Evolutionary conservation across 495 filamentous ascomycete genomes (phyloP), one percentile per base, ranked within the genome.

Genomic region (Lophiostoma macrostomum): DNA sequence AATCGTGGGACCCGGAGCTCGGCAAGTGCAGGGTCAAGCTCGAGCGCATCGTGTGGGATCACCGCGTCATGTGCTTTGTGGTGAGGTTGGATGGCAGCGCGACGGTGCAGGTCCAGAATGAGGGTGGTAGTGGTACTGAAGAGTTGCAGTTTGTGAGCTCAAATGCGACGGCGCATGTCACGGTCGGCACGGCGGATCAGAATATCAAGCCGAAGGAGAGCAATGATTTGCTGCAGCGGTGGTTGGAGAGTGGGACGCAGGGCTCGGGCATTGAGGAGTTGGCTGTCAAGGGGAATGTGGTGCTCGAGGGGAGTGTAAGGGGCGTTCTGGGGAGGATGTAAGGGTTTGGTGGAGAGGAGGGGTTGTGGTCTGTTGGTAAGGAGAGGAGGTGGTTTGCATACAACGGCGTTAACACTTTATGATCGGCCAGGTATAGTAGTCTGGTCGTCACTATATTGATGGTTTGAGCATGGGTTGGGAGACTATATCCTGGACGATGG

Each of bases 121-220:
- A 25, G 7, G 60, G 54, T 29, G 50, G 44, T 4, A 32, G 27
- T 8, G 52, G 74, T 4, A 73, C 76, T 23, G 72, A 76, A 31
- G 55, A 62, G 3, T 68, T 73, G 34, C 58, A 53, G 18, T 88
- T 87, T 75, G 72, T 83, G 31, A 91, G 82, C 39, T 76, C 80
- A 11, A 98, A 98, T 65, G 64, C 71, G 23, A 75, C 91, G n/a
- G 80, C 88, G 13, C 93, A 98, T 68, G 76, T 97, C 39, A 97
- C 93, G 1, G 76, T 96, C 14, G 93, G 93, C 2, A 98, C 93
- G 0, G 79, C 80, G 19, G 71, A 77, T 48, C 70, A 73, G 47
- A 61, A 72, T 5, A 80, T 98, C 56, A 96, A 96, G 71, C 93
- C 93, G 1, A 88, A 85, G 73, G 91, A 98, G 73, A 91, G 90